These are phyloP conservation scores for Umbellularia californica DNA, from an alignment of 164 flowering plant genomes.

Conservation along the genomic window DNA sequence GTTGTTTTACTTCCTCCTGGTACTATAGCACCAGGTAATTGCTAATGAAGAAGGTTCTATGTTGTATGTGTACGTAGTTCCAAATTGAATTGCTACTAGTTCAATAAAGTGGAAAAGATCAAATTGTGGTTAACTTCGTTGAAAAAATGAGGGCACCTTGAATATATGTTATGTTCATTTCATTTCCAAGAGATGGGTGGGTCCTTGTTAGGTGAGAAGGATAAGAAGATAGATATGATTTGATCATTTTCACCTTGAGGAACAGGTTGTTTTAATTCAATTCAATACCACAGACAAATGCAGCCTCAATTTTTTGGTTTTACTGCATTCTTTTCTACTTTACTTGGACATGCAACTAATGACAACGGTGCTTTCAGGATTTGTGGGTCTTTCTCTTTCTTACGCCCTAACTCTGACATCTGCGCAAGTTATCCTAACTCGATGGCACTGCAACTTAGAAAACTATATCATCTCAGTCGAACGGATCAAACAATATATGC, in stretches of 20 bases:
- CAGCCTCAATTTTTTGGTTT: neutral
- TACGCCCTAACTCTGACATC: constrained; percentile 62
- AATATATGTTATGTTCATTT: neutral
- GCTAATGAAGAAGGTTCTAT: neutral
- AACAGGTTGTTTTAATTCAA: neutral
- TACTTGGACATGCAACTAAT: neutral
- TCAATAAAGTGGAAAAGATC: neutral
- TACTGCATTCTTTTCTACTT: neutral
- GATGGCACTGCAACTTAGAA: constrained; percentile 63
- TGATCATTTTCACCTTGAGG: neutral
- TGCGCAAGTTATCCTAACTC: constrained; percentile 49
- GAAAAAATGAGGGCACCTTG: neutral
- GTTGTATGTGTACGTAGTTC: neutral
- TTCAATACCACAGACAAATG: neutral
- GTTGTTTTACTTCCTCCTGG: constrained; percentile 60
- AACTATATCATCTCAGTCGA: constrained; percentile 80
- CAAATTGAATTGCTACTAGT: neutral
- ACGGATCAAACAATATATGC: constrained; percentile 79
- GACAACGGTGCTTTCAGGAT: constrained; percentile 36
- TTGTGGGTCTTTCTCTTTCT: constrained; percentile 83
- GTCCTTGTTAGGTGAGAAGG: neutral
- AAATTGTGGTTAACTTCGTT: neutral
- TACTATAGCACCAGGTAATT: constrained; percentile 55
- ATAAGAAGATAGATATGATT: neutral
- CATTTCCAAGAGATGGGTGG: neutral